A percentile compares a stretch with the other conserved stretches of the same genome.
Conservation (phyloP, 805 yeast species). For the Candida golubevii region DNA sequence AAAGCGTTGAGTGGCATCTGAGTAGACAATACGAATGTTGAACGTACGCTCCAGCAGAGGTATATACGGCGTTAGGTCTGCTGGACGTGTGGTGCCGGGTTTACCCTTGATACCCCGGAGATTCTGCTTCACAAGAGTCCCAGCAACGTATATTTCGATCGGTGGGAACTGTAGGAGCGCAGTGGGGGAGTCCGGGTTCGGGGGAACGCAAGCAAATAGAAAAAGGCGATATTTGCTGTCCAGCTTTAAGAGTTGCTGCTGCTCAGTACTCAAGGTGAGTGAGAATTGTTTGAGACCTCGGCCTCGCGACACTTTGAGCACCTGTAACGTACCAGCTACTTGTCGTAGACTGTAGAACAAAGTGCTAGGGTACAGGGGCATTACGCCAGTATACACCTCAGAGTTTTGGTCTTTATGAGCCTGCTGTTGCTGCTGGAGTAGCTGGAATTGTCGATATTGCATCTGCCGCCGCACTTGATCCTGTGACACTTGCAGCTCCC, state of each 20-base stretch:
- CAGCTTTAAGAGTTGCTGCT: conserved; percentile 30
- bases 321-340: conserved; percentile 44
- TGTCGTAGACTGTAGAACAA: conserved; percentile 53
- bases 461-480: too few relatives aligned
- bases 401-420: not conserved
- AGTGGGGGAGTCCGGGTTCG: conserved; percentile 20
- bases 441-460: too few relatives aligned
- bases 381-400: not conserved
- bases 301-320: conserved; percentile 44
- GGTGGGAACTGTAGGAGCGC: conserved; percentile 66
- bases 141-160: conserved; percentile 63
- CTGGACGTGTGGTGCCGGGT: conserved; percentile 78
- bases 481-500: too few relatives aligned
- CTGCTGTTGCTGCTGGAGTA: not conserved
- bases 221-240: conserved; percentile 33
- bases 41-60: conserved; percentile 24
- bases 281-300: conserved; percentile 29
- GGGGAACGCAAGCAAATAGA: conserved; percentile 49
- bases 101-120: conserved; percentile 69
- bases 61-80: conserved; percentile 57
- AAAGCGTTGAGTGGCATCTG: conserved; percentile 49
- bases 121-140: conserved; percentile 36
- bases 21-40: conserved; percentile 50
- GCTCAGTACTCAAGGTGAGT: conserved; percentile 44
- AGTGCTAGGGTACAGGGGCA: conserved; percentile 37